Conservation (phyloP, 805 yeast species). For the Komagataella mondaviorum region DNA sequence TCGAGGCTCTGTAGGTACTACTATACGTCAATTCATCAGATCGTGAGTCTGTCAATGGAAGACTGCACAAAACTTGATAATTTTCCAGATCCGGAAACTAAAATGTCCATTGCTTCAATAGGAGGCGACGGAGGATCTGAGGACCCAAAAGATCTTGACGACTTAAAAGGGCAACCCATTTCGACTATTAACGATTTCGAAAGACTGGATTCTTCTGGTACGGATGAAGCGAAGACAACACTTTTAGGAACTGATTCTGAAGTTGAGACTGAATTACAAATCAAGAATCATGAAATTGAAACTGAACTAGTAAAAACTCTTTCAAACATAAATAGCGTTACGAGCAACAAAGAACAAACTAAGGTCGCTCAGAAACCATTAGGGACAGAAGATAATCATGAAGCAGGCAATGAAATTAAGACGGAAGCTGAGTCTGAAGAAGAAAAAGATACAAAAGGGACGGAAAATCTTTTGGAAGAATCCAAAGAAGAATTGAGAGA, state of each 20-base stretch:
- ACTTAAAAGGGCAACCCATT: neutral
- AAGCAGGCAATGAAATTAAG: neutral
- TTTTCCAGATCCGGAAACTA: neutral
- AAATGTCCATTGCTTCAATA: neutral
- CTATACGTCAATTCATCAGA: neutral
- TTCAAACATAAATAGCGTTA: neutral
- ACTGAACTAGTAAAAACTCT: neutral
- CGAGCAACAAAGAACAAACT: neutral
- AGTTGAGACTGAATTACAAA: neutral
- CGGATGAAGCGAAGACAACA: neutral
- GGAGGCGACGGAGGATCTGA: neutral
- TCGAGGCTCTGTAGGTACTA: neutral
- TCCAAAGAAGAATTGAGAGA: neutral
- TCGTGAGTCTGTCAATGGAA: neutral
- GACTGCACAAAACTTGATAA: neutral
- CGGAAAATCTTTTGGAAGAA: neutral
- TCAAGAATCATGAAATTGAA: no score
- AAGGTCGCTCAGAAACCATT: neutral
- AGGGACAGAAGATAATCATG: neutral
- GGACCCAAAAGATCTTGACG: neutral
- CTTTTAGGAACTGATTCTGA: neutral
- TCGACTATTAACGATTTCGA: neutral
- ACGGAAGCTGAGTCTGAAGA: neutral
- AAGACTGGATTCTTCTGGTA: neutral
- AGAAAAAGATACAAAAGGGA: neutral